Evolutionary conservation across 345 rosid genomes (phyloP).

Genomic region (Corchorus olitorius): DNA sequence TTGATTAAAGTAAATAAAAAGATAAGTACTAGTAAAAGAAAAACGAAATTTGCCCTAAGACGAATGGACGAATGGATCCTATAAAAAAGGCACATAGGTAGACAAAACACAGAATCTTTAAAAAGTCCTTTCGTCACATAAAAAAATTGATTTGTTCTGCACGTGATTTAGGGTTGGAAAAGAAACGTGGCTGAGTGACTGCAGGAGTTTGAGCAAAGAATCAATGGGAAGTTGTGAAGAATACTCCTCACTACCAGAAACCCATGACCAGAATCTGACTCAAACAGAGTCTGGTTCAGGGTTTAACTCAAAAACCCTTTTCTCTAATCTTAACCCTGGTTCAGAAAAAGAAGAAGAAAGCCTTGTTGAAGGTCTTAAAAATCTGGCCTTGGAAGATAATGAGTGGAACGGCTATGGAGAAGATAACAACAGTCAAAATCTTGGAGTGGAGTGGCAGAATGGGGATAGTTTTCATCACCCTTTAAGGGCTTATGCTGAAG

Average conservation of each 20-base stretch:
- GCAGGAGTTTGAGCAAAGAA: background rate
- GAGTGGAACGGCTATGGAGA: background rate
- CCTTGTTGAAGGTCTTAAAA: slow-evolving; percentile 8
- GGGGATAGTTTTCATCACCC: slow-evolving; percentile 14
- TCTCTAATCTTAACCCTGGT: background rate
- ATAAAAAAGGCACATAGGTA: background rate
- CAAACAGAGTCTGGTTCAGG: background rate
- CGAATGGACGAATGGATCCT: no score
- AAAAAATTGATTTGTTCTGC: background rate
- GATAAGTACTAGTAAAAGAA: no score
- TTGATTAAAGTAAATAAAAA: no score
- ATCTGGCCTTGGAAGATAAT: slow-evolving; percentile 7
- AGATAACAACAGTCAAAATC: no score
- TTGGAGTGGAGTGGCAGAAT: background rate
- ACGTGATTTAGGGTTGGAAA: slow-evolving; percentile 2
- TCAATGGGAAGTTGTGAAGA: slow-evolving; percentile 16
- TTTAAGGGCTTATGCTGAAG: slow-evolving; percentile 24
- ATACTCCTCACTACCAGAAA: background rate
- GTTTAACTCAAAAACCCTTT: background rate
- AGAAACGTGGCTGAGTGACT: background rate
- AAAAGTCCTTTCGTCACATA: no score
- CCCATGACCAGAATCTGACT: slow-evolving; percentile 14
- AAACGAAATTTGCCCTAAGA: no score
- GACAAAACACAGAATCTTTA: background rate
- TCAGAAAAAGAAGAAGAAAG: background rate